Evolutionary conservation across 2,329 filamentous ascomycete species (phyloP).

Genomic region (Talaromyces sp.): DNA sequence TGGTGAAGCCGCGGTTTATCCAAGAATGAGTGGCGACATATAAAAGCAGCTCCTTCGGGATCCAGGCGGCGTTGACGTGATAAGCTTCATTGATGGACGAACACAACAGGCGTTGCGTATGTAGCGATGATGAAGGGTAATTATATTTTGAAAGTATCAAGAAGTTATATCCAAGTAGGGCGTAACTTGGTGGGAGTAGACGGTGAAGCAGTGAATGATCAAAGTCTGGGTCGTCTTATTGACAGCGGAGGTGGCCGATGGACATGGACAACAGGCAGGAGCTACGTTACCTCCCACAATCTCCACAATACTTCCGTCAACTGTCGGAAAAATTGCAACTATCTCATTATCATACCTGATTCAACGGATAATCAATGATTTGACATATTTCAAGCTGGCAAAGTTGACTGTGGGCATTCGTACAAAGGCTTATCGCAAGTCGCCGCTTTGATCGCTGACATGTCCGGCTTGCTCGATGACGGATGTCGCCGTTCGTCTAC

Average conservation of each 20-base stretch:
- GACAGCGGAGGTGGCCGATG: slow-evolving; percentile 13
- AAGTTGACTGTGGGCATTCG: not conserved
- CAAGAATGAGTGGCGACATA: slow-evolving; percentile 16
- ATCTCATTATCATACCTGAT: not conserved
- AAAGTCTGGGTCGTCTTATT: not conserved
- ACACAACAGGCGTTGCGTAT: not conserved
- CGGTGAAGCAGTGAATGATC: not conserved
- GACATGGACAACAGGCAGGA: not conserved
- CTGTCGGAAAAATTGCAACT: not conserved
- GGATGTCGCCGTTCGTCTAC: slow-evolving; percentile 7
- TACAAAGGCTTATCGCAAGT: not conserved
- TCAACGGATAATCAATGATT: not conserved
- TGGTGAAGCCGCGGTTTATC: slow-evolving; percentile 7
- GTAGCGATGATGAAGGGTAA: not conserved
- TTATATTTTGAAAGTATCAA: not conserved
- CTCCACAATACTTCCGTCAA: not conserved
- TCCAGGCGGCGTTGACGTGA: not conserved
- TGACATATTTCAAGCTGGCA: not conserved
- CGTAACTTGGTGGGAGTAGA: not conserved
- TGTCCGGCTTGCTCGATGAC: not conserved
- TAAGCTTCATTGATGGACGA: slow-evolving; percentile 1
- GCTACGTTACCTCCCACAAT: too few species aligned
- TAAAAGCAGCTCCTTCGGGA: not conserved
- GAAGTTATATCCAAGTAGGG: not conserved
- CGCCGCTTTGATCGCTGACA: not conserved